A percentile compares a stretch with the other conserved stretches of the same genome.
Conservation (phyloP, 2,329 filamentous ascomycete genomes). For the Talaromyces marneffei region DNA sequence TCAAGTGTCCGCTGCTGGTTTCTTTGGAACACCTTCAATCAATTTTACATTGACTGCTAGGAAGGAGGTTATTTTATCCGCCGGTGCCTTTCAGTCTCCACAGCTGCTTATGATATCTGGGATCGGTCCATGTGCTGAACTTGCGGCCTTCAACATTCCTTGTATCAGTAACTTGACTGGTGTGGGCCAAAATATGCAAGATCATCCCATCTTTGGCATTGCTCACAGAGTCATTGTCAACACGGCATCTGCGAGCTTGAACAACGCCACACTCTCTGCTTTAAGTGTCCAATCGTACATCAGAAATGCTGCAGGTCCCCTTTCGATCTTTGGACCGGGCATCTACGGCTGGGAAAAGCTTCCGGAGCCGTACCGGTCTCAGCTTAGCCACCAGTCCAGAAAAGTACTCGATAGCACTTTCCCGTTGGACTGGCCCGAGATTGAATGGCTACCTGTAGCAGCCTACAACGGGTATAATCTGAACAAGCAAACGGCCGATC, state of each 20-base stretch:
- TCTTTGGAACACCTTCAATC: slow-evolving; percentile 12
- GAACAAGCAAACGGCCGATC: slow-evolving; percentile 19
- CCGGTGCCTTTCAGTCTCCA: slow-evolving; percentile 40
- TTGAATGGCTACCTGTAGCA: slow-evolving; percentile 30
- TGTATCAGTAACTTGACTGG: slow-evolving; percentile 18
- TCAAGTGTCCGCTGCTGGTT: slow-evolving; percentile 15
- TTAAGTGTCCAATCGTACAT: slow-evolving; percentile 20
- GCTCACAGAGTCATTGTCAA: slow-evolving; percentile 31
- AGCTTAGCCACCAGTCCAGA: slow-evolving; percentile 18
- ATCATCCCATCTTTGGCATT: slow-evolving; percentile 33
- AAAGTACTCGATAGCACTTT: slow-evolving; percentile 23
- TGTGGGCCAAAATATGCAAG: slow-evolving; percentile 39
- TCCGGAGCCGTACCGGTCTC: slow-evolving; percentile 18
- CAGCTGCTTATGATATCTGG: slow-evolving; percentile 32
- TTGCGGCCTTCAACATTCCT: slow-evolving; percentile 26
- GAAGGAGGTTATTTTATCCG: slow-evolving; percentile 42
- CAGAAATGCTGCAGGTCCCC: slow-evolving; percentile 21
- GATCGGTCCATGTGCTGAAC: slow-evolving; percentile 25
- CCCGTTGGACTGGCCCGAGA: slow-evolving; percentile 34
- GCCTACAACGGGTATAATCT: slow-evolving; percentile 26
- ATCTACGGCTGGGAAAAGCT: slow-evolving; percentile 29
- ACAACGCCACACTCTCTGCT: slow-evolving; percentile 20
- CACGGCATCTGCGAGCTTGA: slow-evolving; percentile 23
- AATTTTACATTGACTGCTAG: slow-evolving; percentile 25
- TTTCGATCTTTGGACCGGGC: slow-evolving; percentile 17